Evolutionary conservation across 352 stramenopile genomes (phyloP).

Genomic region (Phytopythium aichiense): DNA sequence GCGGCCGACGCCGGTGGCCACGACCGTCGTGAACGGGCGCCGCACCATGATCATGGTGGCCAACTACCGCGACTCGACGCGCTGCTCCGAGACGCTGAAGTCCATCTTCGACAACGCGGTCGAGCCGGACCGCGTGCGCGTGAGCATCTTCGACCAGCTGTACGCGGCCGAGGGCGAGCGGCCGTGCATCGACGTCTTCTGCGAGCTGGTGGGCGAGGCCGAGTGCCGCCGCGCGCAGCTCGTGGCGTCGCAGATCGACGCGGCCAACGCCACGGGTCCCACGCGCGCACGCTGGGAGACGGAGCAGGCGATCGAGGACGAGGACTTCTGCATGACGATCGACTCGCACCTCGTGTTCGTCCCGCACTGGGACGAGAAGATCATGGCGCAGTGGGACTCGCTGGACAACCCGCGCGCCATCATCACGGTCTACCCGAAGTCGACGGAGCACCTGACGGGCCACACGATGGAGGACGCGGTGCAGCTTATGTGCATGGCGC

Average conservation of each 20-base stretch:
- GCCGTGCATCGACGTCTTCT: slow-evolving; percentile 62
- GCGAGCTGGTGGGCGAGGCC: slow-evolving; percentile 55
- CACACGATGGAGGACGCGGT: slow-evolving; percentile 51
- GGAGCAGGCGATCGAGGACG: slow-evolving; percentile 69
- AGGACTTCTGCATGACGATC: slow-evolving; percentile 80
- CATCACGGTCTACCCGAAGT: slow-evolving; percentile 82
- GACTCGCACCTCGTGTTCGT: slow-evolving; percentile 82
- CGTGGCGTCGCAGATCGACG: slow-evolving; percentile 67
- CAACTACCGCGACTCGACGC: slow-evolving; percentile 79
- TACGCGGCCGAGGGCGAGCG: slow-evolving; percentile 64
- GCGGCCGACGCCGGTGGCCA: slow-evolving; percentile 10
- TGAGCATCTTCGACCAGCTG: slow-evolving; percentile 74
- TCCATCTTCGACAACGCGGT: slow-evolving; percentile 77
- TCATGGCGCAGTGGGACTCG: slow-evolving; percentile 67
- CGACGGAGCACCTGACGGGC: slow-evolving; percentile 52
- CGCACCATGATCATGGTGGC: slow-evolving; percentile 73
- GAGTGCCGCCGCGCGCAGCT: slow-evolving; percentile 60
- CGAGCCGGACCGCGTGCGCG: slow-evolving; percentile 44
- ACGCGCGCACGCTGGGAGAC: slow-evolving; percentile 71
- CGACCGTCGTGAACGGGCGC: slow-evolving; percentile 52
- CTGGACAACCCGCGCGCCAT: slow-evolving; percentile 69
- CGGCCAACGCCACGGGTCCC: slow-evolving; percentile 57
- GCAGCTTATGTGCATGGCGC: slow-evolving; percentile 76
- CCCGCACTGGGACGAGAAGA: slow-evolving; percentile 69
- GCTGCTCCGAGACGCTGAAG: slow-evolving; percentile 71